Conservation (phyloP, 768 basidiomycete species). For the Mrakia hoshinonis region DNA sequence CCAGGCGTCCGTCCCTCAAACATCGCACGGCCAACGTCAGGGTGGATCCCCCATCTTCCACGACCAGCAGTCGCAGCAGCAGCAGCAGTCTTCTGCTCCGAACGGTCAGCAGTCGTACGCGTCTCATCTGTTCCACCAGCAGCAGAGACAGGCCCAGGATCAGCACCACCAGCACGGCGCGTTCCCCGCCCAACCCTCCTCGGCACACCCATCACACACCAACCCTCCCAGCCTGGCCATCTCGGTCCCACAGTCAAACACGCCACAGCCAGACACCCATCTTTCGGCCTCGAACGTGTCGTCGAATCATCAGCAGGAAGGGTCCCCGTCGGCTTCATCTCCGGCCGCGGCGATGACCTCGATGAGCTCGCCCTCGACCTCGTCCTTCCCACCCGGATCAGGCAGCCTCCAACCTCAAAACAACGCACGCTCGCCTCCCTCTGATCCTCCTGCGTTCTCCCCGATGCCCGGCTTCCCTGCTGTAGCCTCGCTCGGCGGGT, state of each 20-base stretch:
- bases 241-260: not conserved
- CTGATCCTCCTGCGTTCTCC: conserved; percentile 1
- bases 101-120: conserved; percentile 11
- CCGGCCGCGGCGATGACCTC: too few relatives aligned
- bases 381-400: not conserved
- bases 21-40: not conserved
- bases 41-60: not conserved
- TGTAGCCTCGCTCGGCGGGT: conserved; percentile 8
- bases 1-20: too few relatives aligned
- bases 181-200: not conserved
- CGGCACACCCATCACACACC: not conserved
- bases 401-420: not conserved
- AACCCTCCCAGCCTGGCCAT: not conserved
- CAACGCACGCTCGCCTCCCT: not conserved
- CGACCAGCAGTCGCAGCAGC: not conserved
- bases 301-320: not conserved
- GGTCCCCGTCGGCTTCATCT: not conserved
- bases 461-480: conserved; percentile 23
- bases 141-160: not conserved
- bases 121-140: not conserved
- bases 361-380: not conserved
- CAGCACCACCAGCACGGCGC: not conserved
- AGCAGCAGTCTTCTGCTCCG: not conserved
- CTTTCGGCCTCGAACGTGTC: not conserved
- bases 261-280: not conserved